Conservation (phyloP, 768 basidiomycete genomes). For the Phylloporus sp. region DNA sequence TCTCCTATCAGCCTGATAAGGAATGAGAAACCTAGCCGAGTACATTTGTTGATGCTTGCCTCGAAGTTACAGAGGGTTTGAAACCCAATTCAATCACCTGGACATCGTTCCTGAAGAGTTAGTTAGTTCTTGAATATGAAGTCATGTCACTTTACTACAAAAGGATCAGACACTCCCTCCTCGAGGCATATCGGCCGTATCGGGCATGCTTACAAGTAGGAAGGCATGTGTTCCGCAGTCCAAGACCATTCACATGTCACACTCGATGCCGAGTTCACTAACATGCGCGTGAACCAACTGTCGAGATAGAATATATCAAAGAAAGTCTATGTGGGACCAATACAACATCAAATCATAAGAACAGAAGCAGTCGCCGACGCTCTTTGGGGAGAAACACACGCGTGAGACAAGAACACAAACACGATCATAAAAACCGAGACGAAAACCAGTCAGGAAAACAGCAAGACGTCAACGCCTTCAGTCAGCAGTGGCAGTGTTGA, state of each 20-base stretch:
- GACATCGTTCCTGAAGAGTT: too few relatives aligned
- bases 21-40: too few relatives aligned
- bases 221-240: background rate
- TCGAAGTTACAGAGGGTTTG: too few relatives aligned
- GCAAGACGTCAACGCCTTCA: conserved; percentile 15
- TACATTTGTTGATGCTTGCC: too few relatives aligned
- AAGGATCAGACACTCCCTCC: too few relatives aligned
- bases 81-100: too few relatives aligned
- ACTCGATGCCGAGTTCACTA: background rate
- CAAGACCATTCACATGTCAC: background rate
- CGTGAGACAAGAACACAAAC: background rate
- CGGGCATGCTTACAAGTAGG: too few relatives aligned
- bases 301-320: background rate
- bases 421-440: background rate
- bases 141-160: too few relatives aligned
- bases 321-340: conserved; percentile 22
- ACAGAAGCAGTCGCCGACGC: conserved; percentile 12
- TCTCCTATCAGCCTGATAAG: too few relatives aligned
- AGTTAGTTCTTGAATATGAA: too few relatives aligned
- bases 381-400: background rate
- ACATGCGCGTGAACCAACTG: background rate
- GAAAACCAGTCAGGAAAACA: background rate
- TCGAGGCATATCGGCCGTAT: too few relatives aligned
- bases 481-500: conserved; percentile 37
- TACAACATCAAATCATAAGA: conserved; percentile 18